Percentiles rank a stretch among this genome's conserved stretches.
Conservation (phyloP, 2,329 filamentous ascomycete genomes). For the Apiospora hydei region DNA sequence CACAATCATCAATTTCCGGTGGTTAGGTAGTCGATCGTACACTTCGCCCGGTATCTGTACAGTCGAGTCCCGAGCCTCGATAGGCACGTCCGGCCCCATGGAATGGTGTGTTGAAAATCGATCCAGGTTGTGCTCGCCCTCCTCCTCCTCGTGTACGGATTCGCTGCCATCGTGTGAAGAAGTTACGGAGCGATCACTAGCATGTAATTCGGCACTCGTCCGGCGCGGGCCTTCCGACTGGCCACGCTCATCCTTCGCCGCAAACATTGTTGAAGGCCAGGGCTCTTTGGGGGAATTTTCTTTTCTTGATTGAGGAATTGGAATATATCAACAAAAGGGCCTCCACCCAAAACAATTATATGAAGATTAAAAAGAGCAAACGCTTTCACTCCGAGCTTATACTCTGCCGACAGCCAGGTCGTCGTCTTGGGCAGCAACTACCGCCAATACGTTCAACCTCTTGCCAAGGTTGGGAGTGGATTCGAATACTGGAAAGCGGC, state of each 20-base stretch:
- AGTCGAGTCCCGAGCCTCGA: slow-evolving; percentile 40
- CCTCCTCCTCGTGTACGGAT: slow-evolving; percentile 28
- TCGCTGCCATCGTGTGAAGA: slow-evolving; percentile 29
- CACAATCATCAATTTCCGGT: slow-evolving; percentile 72
- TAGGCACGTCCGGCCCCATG: slow-evolving; percentile 39
- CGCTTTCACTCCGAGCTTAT: slow-evolving; percentile 7
- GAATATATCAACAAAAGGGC: slow-evolving; percentile 6
- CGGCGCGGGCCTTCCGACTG: neutral
- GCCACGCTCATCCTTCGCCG: slow-evolving; percentile 12
- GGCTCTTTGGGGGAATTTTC: neutral
- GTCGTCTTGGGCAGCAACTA: slow-evolving; percentile 12
- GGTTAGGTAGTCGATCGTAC: slow-evolving; percentile 70
- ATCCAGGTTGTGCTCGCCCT: slow-evolving; percentile 33
- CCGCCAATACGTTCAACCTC: neutral
- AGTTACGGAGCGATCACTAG: slow-evolving; percentile 14
- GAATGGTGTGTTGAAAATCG: slow-evolving; percentile 41
- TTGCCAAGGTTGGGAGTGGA: slow-evolving; percentile 10
- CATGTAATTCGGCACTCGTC: slow-evolving; percentile 21
- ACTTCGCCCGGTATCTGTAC: slow-evolving; percentile 57
- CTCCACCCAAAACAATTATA: neutral
- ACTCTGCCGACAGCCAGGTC: neutral
- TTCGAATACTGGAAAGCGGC: slow-evolving; percentile 8
- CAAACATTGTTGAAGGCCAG: slow-evolving; percentile 22
- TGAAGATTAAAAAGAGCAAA: neutral
- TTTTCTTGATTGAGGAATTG: neutral